A percentile compares a stretch with the other conserved stretches of the same genome.
These are phyloP conservation scores for Sporisorium iseilematis-ciliati DNA, from an alignment of 1,284 basidiomycete genomes.

Conservation along the genomic window DNA sequence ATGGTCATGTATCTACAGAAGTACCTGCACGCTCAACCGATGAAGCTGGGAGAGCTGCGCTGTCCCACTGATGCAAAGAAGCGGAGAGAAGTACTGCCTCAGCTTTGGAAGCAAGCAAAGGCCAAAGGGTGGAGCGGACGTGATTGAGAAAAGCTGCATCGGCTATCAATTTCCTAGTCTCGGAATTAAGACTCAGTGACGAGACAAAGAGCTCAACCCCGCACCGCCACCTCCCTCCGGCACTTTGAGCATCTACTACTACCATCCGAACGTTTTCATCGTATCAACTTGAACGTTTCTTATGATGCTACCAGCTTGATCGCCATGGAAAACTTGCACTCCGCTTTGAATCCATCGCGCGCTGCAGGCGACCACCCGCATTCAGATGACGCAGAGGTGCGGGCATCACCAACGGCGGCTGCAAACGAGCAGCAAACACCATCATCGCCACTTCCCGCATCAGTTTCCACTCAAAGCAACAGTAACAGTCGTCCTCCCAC, in stretches of 20 bases:
- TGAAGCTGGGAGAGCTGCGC: too few species aligned
- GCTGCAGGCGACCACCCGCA: conserved; percentile 9
- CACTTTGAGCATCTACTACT: neutral
- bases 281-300: neutral
- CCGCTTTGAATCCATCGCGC: conserved; percentile 1
- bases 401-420: neutral
- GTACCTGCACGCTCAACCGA: too few species aligned
- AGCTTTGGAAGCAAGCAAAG: too few species aligned
- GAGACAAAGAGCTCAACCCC: neutral
- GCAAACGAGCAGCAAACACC: neutral
- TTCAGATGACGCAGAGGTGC: neutral
- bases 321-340: conserved; percentile 27
- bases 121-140: too few species aligned
- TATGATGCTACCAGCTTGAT: conserved; percentile 13
- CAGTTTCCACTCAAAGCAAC: neutral
- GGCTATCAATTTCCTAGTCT: conserved; percentile 21
- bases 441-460: neutral
- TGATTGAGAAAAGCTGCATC: conserved; percentile 2
- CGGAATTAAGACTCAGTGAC: conserved; percentile 22
- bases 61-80: too few species aligned
- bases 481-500: conserved; percentile 12
- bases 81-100: too few species aligned
- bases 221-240: neutral
- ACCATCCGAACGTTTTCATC: neutral
- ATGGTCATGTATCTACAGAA: too few species aligned